Evolutionary conservation across 2,329 filamentous ascomycete genomes (phyloP).

Genomic region (Aspergillus sp.): DNA sequence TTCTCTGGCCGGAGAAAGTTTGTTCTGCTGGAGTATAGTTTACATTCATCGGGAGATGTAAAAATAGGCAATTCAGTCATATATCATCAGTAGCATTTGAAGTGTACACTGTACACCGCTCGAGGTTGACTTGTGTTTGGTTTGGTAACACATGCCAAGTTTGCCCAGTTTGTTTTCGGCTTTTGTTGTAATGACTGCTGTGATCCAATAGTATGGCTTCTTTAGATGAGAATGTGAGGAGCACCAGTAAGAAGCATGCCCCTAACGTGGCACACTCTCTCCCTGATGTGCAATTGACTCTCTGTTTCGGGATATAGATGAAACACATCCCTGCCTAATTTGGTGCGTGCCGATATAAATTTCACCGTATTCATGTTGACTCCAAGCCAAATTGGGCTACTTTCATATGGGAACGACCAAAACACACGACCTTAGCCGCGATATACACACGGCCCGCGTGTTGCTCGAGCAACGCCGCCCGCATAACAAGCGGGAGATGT

Average conservation of each 20-base stretch:
- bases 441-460: constrained; percentile 21
- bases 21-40: neutral
- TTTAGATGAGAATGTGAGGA: neutral
- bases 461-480: constrained; percentile 36
- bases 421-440: constrained; percentile 9
- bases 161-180: neutral
- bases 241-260: neutral
- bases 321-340: neutral
- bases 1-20: neutral
- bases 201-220: neutral
- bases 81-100: neutral
- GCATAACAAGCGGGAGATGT: constrained; percentile 26
- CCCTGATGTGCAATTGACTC: neutral
- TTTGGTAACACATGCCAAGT: neutral
- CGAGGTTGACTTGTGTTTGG: too few species aligned
- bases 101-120: neutral
- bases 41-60: neutral
- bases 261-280: neutral
- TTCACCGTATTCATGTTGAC: neutral
- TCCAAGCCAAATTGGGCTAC: neutral
- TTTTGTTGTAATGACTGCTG: neutral
- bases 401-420: neutral
- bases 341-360: constrained; percentile 3
- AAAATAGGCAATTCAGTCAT: neutral
- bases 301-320: neutral